Evolutionary conservation across 805 yeast species (phyloP), one percentile per base, ranked within the genome.

Genomic region (Grigorovia humatica): DNA sequence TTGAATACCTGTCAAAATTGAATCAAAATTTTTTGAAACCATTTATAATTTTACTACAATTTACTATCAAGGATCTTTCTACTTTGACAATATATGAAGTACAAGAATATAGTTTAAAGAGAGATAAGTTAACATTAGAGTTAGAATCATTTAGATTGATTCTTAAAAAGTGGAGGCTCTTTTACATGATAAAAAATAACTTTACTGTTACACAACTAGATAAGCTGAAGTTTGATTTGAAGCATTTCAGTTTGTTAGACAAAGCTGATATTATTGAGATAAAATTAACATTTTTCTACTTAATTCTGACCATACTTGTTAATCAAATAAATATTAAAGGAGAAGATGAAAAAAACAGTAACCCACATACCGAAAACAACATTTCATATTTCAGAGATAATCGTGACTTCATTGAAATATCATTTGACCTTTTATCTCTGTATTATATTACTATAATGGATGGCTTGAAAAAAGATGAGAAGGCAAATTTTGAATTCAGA

Each of bases 341-440:
- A 23, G 19, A 20, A 17, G 43, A 23, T 23, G n/a, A 41, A 18
- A 48, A 20, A 6, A 23, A 23, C 27, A 23, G 6, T 23, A 23
- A 23, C 27, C 27, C 27, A 23, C 27, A 23, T 23, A 23, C 27
- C 17, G 13, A n/a, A 19, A 44, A 18, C 41, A 18, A 48, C 11
- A 19, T 29, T 23, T 44, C 55, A 23, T 49, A 50, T 32, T 29
- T 53, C 30, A 20, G 43, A 27, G 35, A 29, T 40, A 30, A n/a
- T 18, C 6, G 18, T 20, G 42, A 29, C 32, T 43, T 44, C n/a
- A 63, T 58, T 46, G 65, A 63, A 40, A 43, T 58, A 6, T 57
- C 66, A 3, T 61, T 56, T 38, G 67, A 65, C 47, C 63, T 66
- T 7, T 51, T 66, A 32, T 60, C 65, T 9, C 54, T 64, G 7